Percentiles rank a stretch among this genome's conserved stretches.
phyloP scores from a whole-genome alignment of 2,329 filamentous ascomycete genomes.

The Curvularia hawaiiensis region DNA sequence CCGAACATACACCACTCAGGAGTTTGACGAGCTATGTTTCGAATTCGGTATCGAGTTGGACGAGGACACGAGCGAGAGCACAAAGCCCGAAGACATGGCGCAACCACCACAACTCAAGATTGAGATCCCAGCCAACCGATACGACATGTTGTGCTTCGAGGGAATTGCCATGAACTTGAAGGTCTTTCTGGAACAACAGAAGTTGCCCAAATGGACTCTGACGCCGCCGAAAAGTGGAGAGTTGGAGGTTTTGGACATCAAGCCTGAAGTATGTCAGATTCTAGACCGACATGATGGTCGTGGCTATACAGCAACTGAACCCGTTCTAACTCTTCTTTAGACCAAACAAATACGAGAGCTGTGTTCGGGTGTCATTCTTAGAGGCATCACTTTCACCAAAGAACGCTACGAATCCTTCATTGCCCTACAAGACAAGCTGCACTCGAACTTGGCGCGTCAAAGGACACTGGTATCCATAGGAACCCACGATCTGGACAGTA shows the following conservation, averaged over 20 bases:
- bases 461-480: slow-evolving; percentile 95
- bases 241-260: slow-evolving; percentile 80
- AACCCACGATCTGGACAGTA: slow-evolving; percentile 89
- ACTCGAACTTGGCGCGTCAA: slow-evolving; percentile 93
- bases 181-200: slow-evolving; percentile 80
- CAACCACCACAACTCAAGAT: slow-evolving; percentile 95
- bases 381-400: slow-evolving; percentile 89
- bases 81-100: slow-evolving; percentile 56
- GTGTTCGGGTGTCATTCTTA: slow-evolving; percentile 85
- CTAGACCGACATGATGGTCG: not conserved
- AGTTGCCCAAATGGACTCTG: slow-evolving; percentile 80
- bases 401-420: slow-evolving; percentile 97
- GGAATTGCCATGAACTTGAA: slow-evolving; percentile 95
- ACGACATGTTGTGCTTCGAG: slow-evolving; percentile 96
- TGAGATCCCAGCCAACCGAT: slow-evolving; percentile 93
- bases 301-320: not conserved
- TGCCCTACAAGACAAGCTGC: slow-evolving; percentile 93
- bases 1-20: slow-evolving; percentile 87
- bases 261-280: slow-evolving; percentile 60
- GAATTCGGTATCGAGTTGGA: slow-evolving; percentile 98
- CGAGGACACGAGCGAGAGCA: slow-evolving; percentile 66
- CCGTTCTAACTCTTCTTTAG: slow-evolving; percentile 43
- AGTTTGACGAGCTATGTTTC: slow-evolving; percentile 98
- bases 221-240: slow-evolving; percentile 73
- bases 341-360: slow-evolving; percentile 83